phyloP scores from a whole-genome alignment of 208 protist species.

The Trypanosoma avium region DNA sequence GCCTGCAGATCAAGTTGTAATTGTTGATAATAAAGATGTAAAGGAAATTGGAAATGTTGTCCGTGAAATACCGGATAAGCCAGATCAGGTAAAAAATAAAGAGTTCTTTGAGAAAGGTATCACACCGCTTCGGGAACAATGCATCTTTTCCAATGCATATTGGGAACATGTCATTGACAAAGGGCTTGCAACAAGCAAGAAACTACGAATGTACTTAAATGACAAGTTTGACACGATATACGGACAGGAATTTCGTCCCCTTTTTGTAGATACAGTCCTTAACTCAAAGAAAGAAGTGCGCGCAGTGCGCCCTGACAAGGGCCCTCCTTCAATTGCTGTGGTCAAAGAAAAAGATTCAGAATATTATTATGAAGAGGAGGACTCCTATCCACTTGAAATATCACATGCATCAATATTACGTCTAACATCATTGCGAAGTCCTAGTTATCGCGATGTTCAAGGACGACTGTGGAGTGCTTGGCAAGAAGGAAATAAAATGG shows the following conservation, averaged over 20 bases:
- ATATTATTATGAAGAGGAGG: constrained; percentile 22
- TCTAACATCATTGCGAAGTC: constrained; percentile 44
- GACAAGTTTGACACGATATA: constrained; percentile 73
- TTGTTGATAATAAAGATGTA: background rate
- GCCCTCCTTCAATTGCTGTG: background rate
- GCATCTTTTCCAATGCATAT: constrained; percentile 12
- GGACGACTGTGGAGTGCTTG: constrained; percentile 36
- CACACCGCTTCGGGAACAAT: constrained; percentile 4
- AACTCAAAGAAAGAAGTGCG: background rate
- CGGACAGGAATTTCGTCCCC: constrained; percentile 39
- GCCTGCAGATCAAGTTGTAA: background rate
- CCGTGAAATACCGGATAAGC: background rate
- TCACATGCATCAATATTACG: constrained; percentile 42
- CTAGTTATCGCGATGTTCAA: constrained; percentile 47
- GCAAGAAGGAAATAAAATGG: constrained; percentile 18
- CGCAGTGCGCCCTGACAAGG: background rate
- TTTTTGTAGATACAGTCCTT: constrained; percentile 42
- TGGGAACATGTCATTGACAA: constrained; percentile 52
- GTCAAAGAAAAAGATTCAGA: background rate
- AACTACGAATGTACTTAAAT: constrained; percentile 69
- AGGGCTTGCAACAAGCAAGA: constrained; percentile 41
- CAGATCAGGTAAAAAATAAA: constrained; percentile 17
- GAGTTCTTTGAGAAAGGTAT: constrained; percentile 20
- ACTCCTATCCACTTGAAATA: constrained; percentile 27
- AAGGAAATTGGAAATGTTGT: background rate